phyloP scores from a whole-genome alignment of 192 early-diverging fungal species.

The Gaertneriomyces sp. region DNA sequence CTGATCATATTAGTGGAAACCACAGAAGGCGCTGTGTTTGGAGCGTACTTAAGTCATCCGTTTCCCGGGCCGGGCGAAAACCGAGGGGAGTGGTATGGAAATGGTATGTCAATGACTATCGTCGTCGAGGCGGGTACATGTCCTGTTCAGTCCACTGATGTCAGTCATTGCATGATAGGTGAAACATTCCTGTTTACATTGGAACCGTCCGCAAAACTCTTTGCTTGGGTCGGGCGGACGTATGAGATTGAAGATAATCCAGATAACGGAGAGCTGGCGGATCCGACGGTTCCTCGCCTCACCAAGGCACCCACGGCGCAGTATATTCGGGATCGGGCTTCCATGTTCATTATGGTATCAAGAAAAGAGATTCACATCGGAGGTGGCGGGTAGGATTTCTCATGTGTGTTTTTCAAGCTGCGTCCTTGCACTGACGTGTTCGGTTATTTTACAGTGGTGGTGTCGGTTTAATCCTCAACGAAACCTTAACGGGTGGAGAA shows the following conservation, averaged over 20 bases:
- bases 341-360: constrained; percentile 44
- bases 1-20: constrained; percentile 40
- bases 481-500: constrained; percentile 30
- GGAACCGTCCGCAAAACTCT: constrained; percentile 41
- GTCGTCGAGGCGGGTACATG: not conserved
- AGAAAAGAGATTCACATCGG: constrained; percentile 37
- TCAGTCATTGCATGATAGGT: constrained; percentile 12
- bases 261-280: constrained; percentile 8
- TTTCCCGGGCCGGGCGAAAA: constrained; percentile 30
- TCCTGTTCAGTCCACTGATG: not conserved
- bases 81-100: constrained; percentile 37
- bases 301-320: constrained; percentile 5
- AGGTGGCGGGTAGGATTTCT: constrained; percentile 37
- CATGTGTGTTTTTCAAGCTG: no score
- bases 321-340: constrained; percentile 32
- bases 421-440: no score
- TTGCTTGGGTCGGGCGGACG: constrained; percentile 43
- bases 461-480: constrained; percentile 35
- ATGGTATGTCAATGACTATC: constrained; percentile 27
- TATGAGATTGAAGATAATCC: constrained; percentile 2
- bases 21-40: constrained; percentile 36
- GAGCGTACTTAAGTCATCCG: constrained; percentile 35
- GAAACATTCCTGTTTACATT: constrained; percentile 47
- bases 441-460: constrained; percentile 17
- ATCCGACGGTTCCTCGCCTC: not conserved